Evolutionary conservation across 2,329 filamentous ascomycete genomes (phyloP).

Genomic region (Monosporascus sp.): DNA sequence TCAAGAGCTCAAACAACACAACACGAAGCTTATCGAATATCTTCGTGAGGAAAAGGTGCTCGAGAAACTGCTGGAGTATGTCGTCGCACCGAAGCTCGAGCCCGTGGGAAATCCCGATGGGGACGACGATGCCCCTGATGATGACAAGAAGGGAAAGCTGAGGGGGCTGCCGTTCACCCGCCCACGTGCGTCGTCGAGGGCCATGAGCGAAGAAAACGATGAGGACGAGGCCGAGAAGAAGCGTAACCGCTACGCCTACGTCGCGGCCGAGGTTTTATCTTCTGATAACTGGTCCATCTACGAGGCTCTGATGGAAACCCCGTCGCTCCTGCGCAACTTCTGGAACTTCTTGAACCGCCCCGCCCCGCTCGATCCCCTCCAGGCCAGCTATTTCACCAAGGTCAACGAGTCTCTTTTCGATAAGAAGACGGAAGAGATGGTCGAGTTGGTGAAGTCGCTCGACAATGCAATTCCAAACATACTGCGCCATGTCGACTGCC

Average conservation of each 20-base stretch:
- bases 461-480: constrained; percentile 79
- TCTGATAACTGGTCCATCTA: constrained; percentile 97
- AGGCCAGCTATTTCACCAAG: constrained; percentile 97
- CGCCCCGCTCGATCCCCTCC: constrained; percentile 83
- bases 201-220: constrained; percentile 43
- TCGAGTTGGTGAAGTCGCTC: constrained; percentile 78
- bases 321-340: constrained; percentile 71
- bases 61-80: constrained; percentile 82
- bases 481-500: constrained; percentile 90
- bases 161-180: constrained; percentile 40
- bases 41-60: constrained; percentile 82
- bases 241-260: constrained; percentile 88
- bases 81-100: constrained; percentile 71
- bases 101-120: constrained; percentile 42
- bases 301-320: constrained; percentile 84
- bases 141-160: constrained; percentile 34
- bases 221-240: constrained; percentile 82
- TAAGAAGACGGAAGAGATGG: constrained; percentile 97
- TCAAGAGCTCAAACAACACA: constrained; percentile 96
- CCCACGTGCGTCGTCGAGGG: constrained; percentile 47
- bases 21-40: constrained; percentile 95
- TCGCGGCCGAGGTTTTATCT: constrained; percentile 87
- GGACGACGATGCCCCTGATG: constrained; percentile 40
- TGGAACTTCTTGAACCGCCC: constrained; percentile 84
- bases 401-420: constrained; percentile 97